Base-by-base conservation (phyloP, 1,284 basidiomycete species). In the Entoloma clypeatum region DNA sequence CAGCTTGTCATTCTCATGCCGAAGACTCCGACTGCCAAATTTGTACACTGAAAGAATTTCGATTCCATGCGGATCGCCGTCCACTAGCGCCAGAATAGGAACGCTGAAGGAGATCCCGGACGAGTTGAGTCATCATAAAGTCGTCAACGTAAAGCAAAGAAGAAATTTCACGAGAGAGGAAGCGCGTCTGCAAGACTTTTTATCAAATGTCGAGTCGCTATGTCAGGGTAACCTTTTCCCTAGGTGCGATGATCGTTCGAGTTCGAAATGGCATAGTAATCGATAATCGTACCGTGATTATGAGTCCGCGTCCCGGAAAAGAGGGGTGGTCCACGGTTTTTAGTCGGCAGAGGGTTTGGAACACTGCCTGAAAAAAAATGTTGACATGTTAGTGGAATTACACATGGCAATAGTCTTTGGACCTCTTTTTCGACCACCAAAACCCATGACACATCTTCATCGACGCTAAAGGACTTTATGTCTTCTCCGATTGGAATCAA, bases 161-260 rank as follows among this genome's bases (percentile, higher is more conserved):
- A 35, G 13, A 34, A 31, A 36, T 8, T 18, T 40, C 42, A 66
- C 62, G 48, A 51, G 33, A 56, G 41, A 3, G 86, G 82, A 18
- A 90, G 72, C 28, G 74, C 74, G 37, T 81, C 73, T 1, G 83
- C 77, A 1, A 95, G 67, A 1, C 74, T 76, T 43, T 79, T 79
- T 32, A 92, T 74, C 4, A 96, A 69, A 49, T 92, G 81, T 7
- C 91, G 76, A 1, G 93, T 94, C 1, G 91, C 83, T 1, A 95
- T 61, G 56, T 96, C 93, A 0, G 93, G 92, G 61, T 94, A 96
- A 1, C 93, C 93, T 63, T 95, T 95, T 2, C 93, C 93, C 91
- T 93, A 52, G 10, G 31, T 26, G 28, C 22, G 34, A 30, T 30
- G 38, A 33, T 30, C 26, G 19, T 30, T 18, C 41, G 14, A 28